Evolutionary conservation across 2,329 filamentous ascomycete genomes (phyloP), one percentile per base, ranked within the genome.

Genomic region (Talaromyces verruculosus): DNA sequence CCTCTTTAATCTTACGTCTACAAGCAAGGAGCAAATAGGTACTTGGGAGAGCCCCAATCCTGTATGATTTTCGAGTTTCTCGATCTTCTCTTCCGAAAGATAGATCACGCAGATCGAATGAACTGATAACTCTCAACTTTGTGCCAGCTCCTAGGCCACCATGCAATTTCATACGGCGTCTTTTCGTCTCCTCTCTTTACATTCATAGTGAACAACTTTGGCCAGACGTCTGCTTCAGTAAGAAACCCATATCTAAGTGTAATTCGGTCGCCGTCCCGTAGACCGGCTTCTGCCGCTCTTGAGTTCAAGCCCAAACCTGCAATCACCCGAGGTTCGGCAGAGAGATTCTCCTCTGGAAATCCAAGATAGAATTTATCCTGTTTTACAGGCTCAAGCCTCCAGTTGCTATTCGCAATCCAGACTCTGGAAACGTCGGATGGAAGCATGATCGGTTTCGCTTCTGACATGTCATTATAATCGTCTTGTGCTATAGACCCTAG

Each of bases 281-380:
- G 19, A n/a, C 61, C 47, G 33, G 47, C 61, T 22, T 63, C 33
- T 53, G 61, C 47, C 13, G 61, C 47, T 15, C 61, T 63, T 30
- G 61, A 63, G 15, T 55, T 1, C 4, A 22, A 28, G 28, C 43
- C 47, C 19, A 55, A 35, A 17, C 47, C 47, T 4, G n/a, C 5
- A 22, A 55, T 63, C 35, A 63, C 15, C 5, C 33, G 47, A 55
- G 61, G 15, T 35, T 55, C 22, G 8, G 30, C 7, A 19, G 47
- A 63, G 33, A 63, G 33, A 53, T 63, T 63, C 19, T 53, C 61
- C 22, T 63, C 61, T 25, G 47, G 33, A 33, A 63, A 63, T 19
- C 61, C 47, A 0, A 55, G 33, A 25, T 22, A 15, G 5, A 63
- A 63, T 43, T 55, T 47, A 11, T 63, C 22, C 35, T 63, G 61